Conservation (phyloP, 106 monocot species). For the Allium cepa region DNA sequence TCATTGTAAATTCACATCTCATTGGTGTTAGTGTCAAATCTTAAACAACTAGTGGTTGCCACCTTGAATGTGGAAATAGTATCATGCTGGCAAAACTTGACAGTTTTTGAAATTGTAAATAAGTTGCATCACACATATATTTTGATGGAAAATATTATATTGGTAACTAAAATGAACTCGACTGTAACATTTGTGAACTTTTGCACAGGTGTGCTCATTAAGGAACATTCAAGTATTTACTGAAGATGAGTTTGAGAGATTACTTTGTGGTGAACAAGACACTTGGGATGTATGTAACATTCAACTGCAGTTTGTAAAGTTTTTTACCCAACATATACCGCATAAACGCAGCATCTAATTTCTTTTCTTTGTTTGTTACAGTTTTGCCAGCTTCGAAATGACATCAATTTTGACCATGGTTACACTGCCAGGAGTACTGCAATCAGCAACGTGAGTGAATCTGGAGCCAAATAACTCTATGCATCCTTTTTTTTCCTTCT, state of each 20-base stretch:
- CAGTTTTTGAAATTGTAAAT: not conserved
- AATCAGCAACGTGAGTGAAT: not conserved
- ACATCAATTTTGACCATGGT: constrained; percentile 94
- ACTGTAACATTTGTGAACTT: not conserved
- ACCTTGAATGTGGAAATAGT: not conserved
- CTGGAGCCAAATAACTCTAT: not conserved
- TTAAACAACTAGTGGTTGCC: not conserved
- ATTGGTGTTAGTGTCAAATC: not conserved
- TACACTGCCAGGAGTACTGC: constrained; percentile 60
- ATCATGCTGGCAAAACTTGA: not conserved
- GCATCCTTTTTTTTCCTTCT: not conserved
- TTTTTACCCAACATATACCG: not conserved
- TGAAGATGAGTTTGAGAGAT: constrained; percentile 61
- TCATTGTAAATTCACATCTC: not conserved
- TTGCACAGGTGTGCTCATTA: constrained; percentile 63
- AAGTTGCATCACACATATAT: not conserved
- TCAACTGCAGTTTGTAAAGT: not conserved
- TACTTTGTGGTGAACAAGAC: constrained; percentile 77
- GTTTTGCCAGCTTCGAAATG: constrained; percentile 55
- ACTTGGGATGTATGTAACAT: constrained; percentile 54
- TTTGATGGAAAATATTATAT: too few species aligned
- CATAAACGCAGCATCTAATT: not conserved
- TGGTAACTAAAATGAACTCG: not conserved
- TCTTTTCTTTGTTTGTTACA: constrained; percentile 16
- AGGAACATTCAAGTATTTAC: constrained; percentile 64